Percentiles rank a stretch among this genome's conserved stretches.
Conservation (phyloP, 495 filamentous ascomycete species). For the Tetracladium setigerum region DNA sequence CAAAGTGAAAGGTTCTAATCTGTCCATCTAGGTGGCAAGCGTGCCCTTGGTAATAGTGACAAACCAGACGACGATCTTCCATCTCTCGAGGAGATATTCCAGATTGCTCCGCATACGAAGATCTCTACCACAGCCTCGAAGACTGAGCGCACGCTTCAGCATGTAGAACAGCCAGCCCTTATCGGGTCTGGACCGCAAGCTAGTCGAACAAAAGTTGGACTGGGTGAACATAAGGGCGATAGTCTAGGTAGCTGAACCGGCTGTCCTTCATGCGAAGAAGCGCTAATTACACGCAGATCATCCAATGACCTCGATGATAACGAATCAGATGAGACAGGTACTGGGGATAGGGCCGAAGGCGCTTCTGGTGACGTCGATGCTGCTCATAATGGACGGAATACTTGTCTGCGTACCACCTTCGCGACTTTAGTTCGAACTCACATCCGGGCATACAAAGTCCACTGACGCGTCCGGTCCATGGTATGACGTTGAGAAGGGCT, state of each 20-base stretch:
- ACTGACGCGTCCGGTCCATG: not conserved
- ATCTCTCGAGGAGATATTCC: not conserved
- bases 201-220: slow-evolving; percentile 3
- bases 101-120: not conserved
- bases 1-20: not conserved
- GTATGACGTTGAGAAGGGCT: slow-evolving; percentile 2
- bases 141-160: not conserved
- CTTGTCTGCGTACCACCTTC: slow-evolving; percentile 5
- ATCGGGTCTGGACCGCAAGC: not conserved
- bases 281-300: slow-evolving; percentile 14
- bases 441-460: not conserved
- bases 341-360: slow-evolving; percentile 6
- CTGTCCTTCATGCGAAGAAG: slow-evolving; percentile 5
- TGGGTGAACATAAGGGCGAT: slow-evolving; percentile 3
- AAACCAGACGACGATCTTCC: not conserved
- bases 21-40: slow-evolving; percentile 4
- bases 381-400: slow-evolving; percentile 6
- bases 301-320: slow-evolving; percentile 13
- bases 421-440: slow-evolving; percentile 10
- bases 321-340: slow-evolving; percentile 1
- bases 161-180: not conserved
- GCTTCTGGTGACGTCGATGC: slow-evolving; percentile 10
- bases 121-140: not conserved
- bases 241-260: slow-evolving; percentile 8
- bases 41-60: not conserved